Percentiles rank a stretch among this genome's conserved stretches.
phyloP scores from a whole-genome alignment of 2,329 filamentous ascomycete genomes.

The Chalara sp. region DNA sequence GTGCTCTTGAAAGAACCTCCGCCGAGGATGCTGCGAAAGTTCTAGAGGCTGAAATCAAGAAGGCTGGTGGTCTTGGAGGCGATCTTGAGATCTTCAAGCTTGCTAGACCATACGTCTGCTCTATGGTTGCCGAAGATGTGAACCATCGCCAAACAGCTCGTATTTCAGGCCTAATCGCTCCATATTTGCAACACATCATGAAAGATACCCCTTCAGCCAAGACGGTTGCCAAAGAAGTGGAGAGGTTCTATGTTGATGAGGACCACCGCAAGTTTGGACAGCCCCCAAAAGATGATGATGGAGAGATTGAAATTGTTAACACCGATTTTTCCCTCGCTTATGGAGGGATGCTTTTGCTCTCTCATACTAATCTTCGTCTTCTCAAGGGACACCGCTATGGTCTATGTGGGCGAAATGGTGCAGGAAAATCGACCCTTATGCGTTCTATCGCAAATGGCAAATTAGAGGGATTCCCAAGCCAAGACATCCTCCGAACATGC shows the following conservation, averaged over 20 bases:
- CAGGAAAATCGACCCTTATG: slow-evolving; percentile 99
- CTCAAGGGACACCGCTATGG: slow-evolving; percentile 97
- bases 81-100: slow-evolving; percentile 61
- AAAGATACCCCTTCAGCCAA: slow-evolving; percentile 51
- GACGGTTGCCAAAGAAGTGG: slow-evolving; percentile 64
- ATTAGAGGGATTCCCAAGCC: slow-evolving; percentile 90
- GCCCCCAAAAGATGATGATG: slow-evolving; percentile 80
- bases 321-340: slow-evolving; percentile 96
- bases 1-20: slow-evolving; percentile 54
- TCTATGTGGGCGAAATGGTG: slow-evolving; percentile 93
- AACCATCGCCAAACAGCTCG: slow-evolving; percentile 75
- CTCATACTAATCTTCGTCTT: slow-evolving; percentile 89
- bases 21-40: slow-evolving; percentile 68
- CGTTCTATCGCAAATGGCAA: slow-evolving; percentile 92
- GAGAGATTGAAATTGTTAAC: slow-evolving; percentile 94
- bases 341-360: slow-evolving; percentile 92
- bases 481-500: slow-evolving; percentile 88
- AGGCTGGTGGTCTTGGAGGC: slow-evolving; percentile 54
- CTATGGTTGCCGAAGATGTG: slow-evolving; percentile 82
- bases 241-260: slow-evolving; percentile 73
- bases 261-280: slow-evolving; percentile 82
- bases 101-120: slow-evolving; percentile 67
- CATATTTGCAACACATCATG: slow-evolving; percentile 70
- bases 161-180: slow-evolving; percentile 60
- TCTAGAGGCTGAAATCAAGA: slow-evolving; percentile 70